Base-by-base conservation (phyloP, 371 early-diverging fungal genomes). In the Mortierella sp. region DNA sequence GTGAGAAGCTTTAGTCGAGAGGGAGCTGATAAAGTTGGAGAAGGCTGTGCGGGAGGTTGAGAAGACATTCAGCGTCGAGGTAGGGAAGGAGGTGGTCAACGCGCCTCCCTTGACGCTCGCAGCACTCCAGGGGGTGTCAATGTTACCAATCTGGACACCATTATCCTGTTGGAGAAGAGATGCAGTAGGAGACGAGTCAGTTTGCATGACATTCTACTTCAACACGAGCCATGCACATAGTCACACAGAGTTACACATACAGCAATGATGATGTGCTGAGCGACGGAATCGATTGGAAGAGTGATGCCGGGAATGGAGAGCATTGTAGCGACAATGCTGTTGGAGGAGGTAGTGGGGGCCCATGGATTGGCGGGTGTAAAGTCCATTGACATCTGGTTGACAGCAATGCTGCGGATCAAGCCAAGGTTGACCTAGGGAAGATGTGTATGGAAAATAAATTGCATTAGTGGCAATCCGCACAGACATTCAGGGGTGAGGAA, bases 351-450 rank as follows among this genome's bases (percentile, higher is more conserved):
- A 18, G 51, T 53, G 14, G 74, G 74, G 0, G 58, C 66, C 61
- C 62, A 69, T 14, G 66, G 54, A 54, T 68, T 61, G 9, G 66
- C 3, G 26, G 69, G 47, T 0, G 76, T 69, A 46, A 74, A 74
- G 66, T 74, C 76, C 70, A 74, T 74, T 16, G 76, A 52, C 76
- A 74, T 61, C n/a, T 74, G 76, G 51, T 69, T 62, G 58, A 74
- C 47, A 34, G 31, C 34, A 31, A 74, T 74, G 42, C 52, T 53
- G 12, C 38, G 26, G 47, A 74, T 74, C 61, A 74, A 58, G 21
- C 76, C 76, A 16, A 64, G 16, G 28, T 59, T 45, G 13, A 69
- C 65, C 76, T 74, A 43, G 18, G 10, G 0, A 38, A 21, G 2
- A 3, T 34, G 30, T 8, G 24, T n/a, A n/a, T n/a, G 42, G 42